Evolutionary conservation across 805 yeast species (phyloP).

Genomic region (Wickerhamomyces chaumierensis): DNA sequence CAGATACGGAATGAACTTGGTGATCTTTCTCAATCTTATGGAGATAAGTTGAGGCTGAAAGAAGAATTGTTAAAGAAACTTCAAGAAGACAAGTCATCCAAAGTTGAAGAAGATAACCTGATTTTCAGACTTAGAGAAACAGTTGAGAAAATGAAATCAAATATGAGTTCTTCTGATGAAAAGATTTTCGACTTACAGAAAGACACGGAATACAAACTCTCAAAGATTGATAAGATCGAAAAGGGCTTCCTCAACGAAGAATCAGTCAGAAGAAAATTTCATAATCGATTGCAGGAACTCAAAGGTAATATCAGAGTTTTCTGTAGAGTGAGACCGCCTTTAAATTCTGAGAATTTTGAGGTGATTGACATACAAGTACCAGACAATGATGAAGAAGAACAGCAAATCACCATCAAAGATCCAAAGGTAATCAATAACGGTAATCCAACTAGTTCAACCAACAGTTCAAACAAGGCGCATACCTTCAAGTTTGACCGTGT

Average conservation of each 20-base stretch:
- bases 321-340: constrained; percentile 69
- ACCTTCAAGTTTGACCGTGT: constrained; percentile 69
- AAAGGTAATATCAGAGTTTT: constrained; percentile 90
- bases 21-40: background rate
- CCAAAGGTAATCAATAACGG: constrained; percentile 3
- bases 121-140: background rate
- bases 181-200: constrained; percentile 10
- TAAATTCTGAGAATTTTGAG: constrained; percentile 9
- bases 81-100: constrained; percentile 1
- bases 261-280: constrained; percentile 46
- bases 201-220: constrained; percentile 18
- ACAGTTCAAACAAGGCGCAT: constrained; percentile 10
- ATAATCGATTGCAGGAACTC: constrained; percentile 69
- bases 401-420: constrained; percentile 13
- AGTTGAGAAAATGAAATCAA: constrained; percentile 11
- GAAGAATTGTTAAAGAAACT: background rate
- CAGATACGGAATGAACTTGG: no score
- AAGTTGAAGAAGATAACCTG: background rate
- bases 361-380: constrained; percentile 21
- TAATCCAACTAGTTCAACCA: constrained; percentile 1
- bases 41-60: background rate
- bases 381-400: constrained; percentile 17
- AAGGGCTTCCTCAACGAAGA: constrained; percentile 38
- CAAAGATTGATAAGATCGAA: constrained; percentile 21
- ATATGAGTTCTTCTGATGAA: constrained; percentile 10